phyloP scores from a whole-genome alignment of 345 rosid species.

The Aethionema arabicum region DNA sequence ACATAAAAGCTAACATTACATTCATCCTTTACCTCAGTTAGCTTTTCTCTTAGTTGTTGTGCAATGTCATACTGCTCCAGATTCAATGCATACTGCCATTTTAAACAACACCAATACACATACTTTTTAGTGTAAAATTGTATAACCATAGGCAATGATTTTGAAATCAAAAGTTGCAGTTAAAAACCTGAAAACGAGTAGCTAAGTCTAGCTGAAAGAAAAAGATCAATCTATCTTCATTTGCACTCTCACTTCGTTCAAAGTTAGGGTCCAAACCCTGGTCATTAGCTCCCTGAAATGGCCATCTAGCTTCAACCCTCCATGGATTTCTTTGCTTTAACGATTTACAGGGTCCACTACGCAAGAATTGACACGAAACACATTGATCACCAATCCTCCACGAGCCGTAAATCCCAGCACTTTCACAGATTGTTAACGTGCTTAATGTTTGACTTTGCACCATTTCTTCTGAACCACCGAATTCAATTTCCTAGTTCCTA shows the following conservation, averaged over 20 bases:
- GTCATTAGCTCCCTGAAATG: conserved; percentile 59
- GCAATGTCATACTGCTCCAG: conserved; percentile 87
- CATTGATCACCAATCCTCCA: conserved; percentile 42
- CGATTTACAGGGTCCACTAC: conserved; percentile 34
- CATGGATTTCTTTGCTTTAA: conserved; percentile 39
- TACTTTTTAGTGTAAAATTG: conserved; percentile 18
- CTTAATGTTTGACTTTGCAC: conserved; percentile 53
- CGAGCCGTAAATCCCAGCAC: conserved; percentile 44
- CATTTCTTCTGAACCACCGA: conserved; percentile 30
- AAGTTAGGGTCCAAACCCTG: conserved; percentile 56
- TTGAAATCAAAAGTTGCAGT: background rate
- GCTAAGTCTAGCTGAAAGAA: conserved; percentile 86
- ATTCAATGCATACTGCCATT: conserved; percentile 77
- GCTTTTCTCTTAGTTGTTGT: conserved; percentile 77
- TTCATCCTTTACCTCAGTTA: conserved; percentile 59
- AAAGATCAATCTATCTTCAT: conserved; percentile 88
- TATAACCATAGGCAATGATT: background rate
- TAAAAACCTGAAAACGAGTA: conserved; percentile 75
- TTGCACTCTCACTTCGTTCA: conserved; percentile 83
- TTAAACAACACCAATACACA: conserved; percentile 21
- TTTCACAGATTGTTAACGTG: conserved; percentile 48
- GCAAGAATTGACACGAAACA: conserved; percentile 37
- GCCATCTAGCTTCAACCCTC: conserved; percentile 80
- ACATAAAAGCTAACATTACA: background rate
- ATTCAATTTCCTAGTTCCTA: conserved; percentile 3